Evolutionary conservation across 1,284 basidiomycete genomes (phyloP).

Genomic region (Macrocystidia cucumis): DNA sequence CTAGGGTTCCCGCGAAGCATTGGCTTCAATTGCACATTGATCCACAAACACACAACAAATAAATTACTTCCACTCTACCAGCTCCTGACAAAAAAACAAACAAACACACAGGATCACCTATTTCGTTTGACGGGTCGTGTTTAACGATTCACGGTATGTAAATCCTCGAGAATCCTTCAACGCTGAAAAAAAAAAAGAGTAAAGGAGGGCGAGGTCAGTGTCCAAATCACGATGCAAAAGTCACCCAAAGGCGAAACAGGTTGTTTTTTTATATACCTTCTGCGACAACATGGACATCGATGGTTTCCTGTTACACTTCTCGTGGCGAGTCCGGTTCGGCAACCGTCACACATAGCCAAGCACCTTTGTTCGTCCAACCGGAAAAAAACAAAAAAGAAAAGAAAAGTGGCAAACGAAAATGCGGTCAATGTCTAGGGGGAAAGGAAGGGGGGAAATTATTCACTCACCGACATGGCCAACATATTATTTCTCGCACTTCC

Average conservation of each 20-base stretch:
- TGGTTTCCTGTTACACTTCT: conserved; percentile 59
- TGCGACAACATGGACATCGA: conserved; percentile 67
- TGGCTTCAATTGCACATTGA: too few relatives aligned
- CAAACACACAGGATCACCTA: too few relatives aligned
- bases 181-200: conserved; percentile 31
- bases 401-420: background rate
- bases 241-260: too few relatives aligned
- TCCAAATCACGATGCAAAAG: conserved; percentile 1
- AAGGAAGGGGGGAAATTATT: background rate
- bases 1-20: too few relatives aligned
- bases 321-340: conserved; percentile 60
- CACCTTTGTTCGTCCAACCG: conserved; percentile 34
- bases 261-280: conserved; percentile 48
- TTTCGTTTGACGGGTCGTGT: too few relatives aligned
- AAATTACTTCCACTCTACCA: too few relatives aligned
- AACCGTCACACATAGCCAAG: conserved; percentile 65
- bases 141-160: conserved; percentile 57
- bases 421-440: background rate
- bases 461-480: conserved; percentile 72
- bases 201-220: conserved; percentile 4
- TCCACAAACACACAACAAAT: too few relatives aligned
- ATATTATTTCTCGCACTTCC: conserved; percentile 64
- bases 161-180: conserved; percentile 69
- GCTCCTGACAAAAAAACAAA: too few relatives aligned
- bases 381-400: conserved; percentile 1